These are phyloP conservation scores for Trichoderma brevicompactum DNA, from an alignment of 2,329 filamentous ascomycete genomes.

Conservation along the genomic window DNA sequence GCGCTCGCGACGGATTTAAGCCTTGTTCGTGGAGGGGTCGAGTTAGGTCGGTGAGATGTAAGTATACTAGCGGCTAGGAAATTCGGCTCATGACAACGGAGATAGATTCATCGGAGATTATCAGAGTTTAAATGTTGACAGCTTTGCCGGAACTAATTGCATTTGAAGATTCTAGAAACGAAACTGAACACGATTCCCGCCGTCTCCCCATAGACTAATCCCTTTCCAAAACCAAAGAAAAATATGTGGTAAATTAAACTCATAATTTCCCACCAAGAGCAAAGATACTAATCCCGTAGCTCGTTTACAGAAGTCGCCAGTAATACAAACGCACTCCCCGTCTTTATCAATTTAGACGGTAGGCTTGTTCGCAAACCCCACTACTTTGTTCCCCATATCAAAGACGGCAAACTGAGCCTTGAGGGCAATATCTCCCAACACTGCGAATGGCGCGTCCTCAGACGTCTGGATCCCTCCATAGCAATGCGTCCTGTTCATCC, in stretches of 20 bases:
- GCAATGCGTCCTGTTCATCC: constrained; percentile 37
- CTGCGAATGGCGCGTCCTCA: constrained; percentile 43
- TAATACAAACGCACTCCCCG: no score
- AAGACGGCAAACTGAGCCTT: constrained; percentile 53
- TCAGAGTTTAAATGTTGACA: neutral
- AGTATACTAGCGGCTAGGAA: neutral
- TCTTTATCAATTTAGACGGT: neutral
- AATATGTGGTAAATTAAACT: no score
- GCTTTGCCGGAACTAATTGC: no score
- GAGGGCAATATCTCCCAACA: constrained; percentile 49
- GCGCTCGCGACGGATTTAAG: constrained; percentile 20
- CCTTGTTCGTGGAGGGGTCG: neutral
- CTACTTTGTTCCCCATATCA: constrained; percentile 38
- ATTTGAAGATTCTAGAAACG: no score
- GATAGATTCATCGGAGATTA: constrained; percentile 13
- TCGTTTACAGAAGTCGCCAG: neutral
- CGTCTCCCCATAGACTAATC: no score
- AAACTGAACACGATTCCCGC: no score
- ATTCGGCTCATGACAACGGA: neutral
- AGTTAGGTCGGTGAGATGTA: neutral
- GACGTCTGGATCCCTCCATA: constrained; percentile 47
- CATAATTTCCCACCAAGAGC: neutral
- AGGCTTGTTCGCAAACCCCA: constrained; percentile 49
- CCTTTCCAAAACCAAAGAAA: no score
- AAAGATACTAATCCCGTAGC: no score